These are phyloP conservation scores for Phlebiopsis gigantea DNA, from an alignment of 768 basidiomycete genomes.

Conservation along the genomic window DNA sequence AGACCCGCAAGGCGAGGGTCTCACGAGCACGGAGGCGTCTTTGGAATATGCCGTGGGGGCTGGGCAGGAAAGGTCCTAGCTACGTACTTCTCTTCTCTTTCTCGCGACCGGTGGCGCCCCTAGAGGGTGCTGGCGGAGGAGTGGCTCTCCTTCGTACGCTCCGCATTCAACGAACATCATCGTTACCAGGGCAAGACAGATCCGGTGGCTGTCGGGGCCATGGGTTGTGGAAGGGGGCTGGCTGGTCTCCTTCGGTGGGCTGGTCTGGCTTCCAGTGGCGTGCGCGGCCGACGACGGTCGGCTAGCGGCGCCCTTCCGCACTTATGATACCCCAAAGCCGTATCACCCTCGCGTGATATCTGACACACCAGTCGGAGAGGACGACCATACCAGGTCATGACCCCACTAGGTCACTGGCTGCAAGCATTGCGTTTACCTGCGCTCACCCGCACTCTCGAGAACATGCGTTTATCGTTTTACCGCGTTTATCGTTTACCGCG, in stretches of 20 bases:
- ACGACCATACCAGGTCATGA: no score
- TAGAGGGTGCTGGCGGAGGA: neutral
- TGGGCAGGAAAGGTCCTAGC: conserved; percentile 8
- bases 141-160: conserved; percentile 2
- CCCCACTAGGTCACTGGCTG: no score
- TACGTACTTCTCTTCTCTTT: conserved; percentile 13
- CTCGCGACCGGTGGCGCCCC: conserved; percentile 1
- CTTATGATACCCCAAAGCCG: neutral
- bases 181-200: neutral
- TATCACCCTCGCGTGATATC: no score
- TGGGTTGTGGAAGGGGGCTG: neutral
- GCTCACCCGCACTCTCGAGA: no score
- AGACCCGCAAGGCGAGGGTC: conserved; percentile 9
- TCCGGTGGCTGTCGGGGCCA: neutral
- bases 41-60: conserved; percentile 13
- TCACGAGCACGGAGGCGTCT: neutral
- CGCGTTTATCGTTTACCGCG: no score
- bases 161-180: neutral
- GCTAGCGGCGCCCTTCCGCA: conserved; percentile 1
- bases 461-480: no score
- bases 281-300: conserved; percentile 3
- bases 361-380: no score
- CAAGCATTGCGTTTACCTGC: no score
- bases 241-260: neutral
- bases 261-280: neutral